phyloP scores from a whole-genome alignment of 192 early-diverging fungal genomes.

The Nowakowskiella sp. region DNA sequence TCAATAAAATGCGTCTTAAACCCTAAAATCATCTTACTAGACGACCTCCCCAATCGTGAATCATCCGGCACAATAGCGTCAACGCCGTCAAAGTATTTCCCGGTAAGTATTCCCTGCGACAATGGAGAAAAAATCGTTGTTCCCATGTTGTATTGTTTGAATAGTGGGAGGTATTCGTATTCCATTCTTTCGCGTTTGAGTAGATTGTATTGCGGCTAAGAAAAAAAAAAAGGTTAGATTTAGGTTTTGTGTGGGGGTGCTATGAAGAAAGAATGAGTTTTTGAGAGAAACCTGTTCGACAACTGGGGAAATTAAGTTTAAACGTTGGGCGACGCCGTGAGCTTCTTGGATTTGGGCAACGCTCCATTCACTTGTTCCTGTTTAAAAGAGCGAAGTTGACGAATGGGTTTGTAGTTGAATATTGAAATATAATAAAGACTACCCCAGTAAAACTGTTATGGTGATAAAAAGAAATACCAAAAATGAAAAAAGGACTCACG shows the following conservation, averaged over 20 bases:
- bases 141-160: slow-evolving; percentile 58
- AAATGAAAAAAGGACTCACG: too few species aligned
- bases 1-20: too few species aligned
- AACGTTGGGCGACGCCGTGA: slow-evolving; percentile 52
- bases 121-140: slow-evolving; percentile 77
- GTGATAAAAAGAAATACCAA: too few species aligned
- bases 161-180: slow-evolving; percentile 67
- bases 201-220: slow-evolving; percentile 85
- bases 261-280: too few species aligned
- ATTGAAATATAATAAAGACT: too few species aligned
- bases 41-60: too few species aligned
- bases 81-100: too few species aligned
- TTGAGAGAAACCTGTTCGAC: slow-evolving; percentile 22
- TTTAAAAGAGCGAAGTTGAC: slow-evolving; percentile 3
- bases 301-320: slow-evolving; percentile 63
- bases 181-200: slow-evolving; percentile 71
- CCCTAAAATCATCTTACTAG: too few species aligned
- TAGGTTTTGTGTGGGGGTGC: too few species aligned
- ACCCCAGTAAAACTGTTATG: slow-evolving; percentile 88
- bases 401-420: too few species aligned
- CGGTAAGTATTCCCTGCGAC: slow-evolving; percentile 50
- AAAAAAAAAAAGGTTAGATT: too few species aligned
- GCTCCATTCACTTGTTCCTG: slow-evolving; percentile 67
- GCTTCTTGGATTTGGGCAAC: slow-evolving; percentile 70
- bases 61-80: too few species aligned